A percentile compares a stretch with the other conserved stretches of the same genome.
Evolutionary conservation across 441 rosid species (phyloP).

Genomic region (Macaranga tanarius): DNA sequence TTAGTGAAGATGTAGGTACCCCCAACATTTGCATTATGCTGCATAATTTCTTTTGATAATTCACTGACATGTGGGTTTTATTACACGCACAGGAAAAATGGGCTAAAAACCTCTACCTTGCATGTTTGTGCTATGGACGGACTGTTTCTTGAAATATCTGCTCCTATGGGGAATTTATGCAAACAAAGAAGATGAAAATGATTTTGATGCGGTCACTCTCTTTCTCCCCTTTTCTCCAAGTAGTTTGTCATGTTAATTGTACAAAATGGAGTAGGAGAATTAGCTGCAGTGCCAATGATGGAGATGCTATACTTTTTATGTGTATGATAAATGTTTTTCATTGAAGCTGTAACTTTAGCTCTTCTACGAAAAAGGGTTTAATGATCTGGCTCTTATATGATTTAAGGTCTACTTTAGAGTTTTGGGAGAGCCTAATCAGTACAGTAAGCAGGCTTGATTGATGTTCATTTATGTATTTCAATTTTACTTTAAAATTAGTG

Average conservation of each 20-base stretch:
- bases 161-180: slow-evolving; percentile 15
- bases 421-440: background rate
- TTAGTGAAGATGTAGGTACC: too few relatives aligned
- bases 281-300: slow-evolving; percentile 5
- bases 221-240: background rate
- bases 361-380: background rate
- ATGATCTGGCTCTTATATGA: background rate
- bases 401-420: background rate
- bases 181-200: slow-evolving; percentile 7
- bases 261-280: slow-evolving; percentile 20
- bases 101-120: slow-evolving; percentile 91
- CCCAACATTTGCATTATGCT: too few relatives aligned
- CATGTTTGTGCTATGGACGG: slow-evolving; percentile 81
- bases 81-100: slow-evolving; percentile 7
- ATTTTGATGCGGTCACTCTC: background rate
- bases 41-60: too few relatives aligned
- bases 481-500: too few relatives aligned
- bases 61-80: background rate
- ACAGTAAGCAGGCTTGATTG: background rate
- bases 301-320: background rate
- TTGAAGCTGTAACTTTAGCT: slow-evolving; percentile 12
- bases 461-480: background rate
- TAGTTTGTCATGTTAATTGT: slow-evolving; percentile 17
- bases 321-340: background rate
- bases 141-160: slow-evolving; percentile 63